These are phyloP conservation scores for Phaeosphaeria sp. DNA, from an alignment of 2,329 filamentous ascomycete species.

Conservation along the genomic window DNA sequence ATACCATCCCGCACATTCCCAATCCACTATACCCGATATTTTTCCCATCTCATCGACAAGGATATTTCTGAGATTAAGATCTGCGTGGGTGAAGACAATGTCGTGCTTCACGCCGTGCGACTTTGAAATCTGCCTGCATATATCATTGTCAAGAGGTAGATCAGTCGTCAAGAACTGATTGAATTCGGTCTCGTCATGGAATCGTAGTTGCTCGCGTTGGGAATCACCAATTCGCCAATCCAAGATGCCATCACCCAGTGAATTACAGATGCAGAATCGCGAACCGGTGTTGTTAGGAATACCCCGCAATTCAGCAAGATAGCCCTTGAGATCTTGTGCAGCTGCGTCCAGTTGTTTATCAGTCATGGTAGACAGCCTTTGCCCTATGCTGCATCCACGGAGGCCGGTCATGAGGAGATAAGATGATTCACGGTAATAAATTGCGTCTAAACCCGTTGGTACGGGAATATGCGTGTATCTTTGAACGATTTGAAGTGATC, in stretches of 20 bases:
- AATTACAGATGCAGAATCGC: background rate
- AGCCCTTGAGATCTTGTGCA: background rate
- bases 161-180: background rate
- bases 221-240: background rate
- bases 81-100: background rate
- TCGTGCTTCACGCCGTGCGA: background rate
- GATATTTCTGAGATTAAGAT: background rate
- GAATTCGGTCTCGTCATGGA: background rate
- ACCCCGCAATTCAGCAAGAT: background rate
- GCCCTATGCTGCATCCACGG: too few species aligned
- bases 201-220: background rate
- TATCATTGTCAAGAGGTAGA: background rate
- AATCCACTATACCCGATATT: too few species aligned
- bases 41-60: background rate
- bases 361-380: background rate
- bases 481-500: background rate
- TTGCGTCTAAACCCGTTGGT: background rate
- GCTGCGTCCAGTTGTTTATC: background rate
- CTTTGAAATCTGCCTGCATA: background rate
- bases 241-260: background rate
- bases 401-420: background rate
- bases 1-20: too few species aligned
- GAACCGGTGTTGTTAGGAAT: background rate
- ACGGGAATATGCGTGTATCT: background rate
- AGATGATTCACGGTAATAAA: background rate